Evolutionary conservation across 805 yeast genomes (phyloP).

Genomic region (Candida mattraensis): DNA sequence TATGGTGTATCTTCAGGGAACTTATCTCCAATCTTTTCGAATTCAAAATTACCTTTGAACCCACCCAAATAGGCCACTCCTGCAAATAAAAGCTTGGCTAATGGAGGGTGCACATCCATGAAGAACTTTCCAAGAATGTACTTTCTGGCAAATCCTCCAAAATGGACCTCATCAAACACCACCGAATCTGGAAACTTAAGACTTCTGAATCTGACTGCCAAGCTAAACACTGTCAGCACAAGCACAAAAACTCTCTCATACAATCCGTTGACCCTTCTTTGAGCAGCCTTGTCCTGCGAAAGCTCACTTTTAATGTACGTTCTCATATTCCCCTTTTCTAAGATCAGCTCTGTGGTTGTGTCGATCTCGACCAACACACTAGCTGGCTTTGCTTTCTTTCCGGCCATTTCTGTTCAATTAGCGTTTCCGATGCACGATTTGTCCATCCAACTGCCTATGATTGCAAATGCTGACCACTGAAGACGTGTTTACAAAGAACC

Average conservation of each 20-base stretch:
- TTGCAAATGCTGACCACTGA: not conserved
- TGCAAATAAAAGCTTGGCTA: conserved; percentile 78
- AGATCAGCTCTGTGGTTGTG: conserved; percentile 42
- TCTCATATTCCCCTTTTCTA: conserved; percentile 52
- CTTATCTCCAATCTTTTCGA: conserved; percentile 62
- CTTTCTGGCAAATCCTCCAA: conserved; percentile 95
- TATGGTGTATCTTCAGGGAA: conserved; percentile 65
- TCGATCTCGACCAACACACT: conserved; percentile 11
- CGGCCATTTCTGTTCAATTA: conserved; percentile 2
- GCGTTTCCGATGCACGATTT: no score
- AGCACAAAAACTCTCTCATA: conserved; percentile 43
- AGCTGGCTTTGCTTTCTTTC: not conserved
- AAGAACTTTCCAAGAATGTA: conserved; percentile 72
- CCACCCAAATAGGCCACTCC: conserved; percentile 68
- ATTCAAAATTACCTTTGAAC: conserved; percentile 67
- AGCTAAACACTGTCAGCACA: conserved; percentile 45
- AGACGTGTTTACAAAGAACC: not conserved
- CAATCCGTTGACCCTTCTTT: conserved; percentile 40
- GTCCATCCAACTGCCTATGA: no score
- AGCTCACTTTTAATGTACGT: conserved; percentile 56
- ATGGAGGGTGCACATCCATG: conserved; percentile 89
- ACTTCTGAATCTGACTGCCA: conserved; percentile 57
- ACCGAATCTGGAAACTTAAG: conserved; percentile 76
- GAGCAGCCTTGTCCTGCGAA: conserved; percentile 36
- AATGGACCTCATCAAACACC: conserved; percentile 97